Evolutionary conservation across 441 rosid species (phyloP).

Genomic region (Kokia cookei): DNA sequence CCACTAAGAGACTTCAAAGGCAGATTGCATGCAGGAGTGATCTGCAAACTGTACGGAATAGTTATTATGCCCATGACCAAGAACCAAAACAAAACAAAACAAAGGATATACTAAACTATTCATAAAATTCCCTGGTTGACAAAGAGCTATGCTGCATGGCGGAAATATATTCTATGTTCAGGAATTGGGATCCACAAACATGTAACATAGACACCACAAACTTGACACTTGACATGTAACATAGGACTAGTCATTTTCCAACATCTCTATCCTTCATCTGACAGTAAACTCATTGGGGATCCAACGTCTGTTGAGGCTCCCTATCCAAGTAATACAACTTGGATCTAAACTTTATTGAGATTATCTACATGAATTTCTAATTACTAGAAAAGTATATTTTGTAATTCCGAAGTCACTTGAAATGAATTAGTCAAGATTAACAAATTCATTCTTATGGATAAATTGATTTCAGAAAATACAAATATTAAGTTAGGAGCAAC

Average conservation of each 20-base stretch:
- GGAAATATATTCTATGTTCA: not conserved
- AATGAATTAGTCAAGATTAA: not conserved
- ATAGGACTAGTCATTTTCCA: not conserved
- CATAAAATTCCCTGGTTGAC: not conserved
- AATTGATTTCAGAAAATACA: not conserved
- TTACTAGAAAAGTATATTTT: not conserved
- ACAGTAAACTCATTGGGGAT: not conserved
- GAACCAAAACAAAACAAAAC: conserved; percentile 2
- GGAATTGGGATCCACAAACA: not conserved
- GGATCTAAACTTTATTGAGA: not conserved
- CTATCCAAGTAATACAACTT: not conserved
- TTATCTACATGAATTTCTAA: no score
- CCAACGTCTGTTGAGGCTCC: not conserved
- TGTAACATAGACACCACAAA: not conserved
- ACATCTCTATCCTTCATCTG: not conserved
- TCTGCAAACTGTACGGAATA: conserved; percentile 78
- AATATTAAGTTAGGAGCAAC: not conserved
- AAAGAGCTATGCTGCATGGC: not conserved
- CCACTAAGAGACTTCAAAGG: conserved; percentile 85
- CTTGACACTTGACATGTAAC: not conserved
- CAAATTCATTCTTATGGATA: not conserved
- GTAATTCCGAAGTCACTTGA: not conserved
- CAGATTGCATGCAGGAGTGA: conserved; percentile 97
- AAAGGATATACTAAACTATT: not conserved
- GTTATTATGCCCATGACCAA: conserved; percentile 17